Percentiles rank a stretch among this genome's conserved stretches.
phyloP scores from a whole-genome alignment of 2,329 filamentous ascomycete genomes.

The Colletotrichum sp. region DNA sequence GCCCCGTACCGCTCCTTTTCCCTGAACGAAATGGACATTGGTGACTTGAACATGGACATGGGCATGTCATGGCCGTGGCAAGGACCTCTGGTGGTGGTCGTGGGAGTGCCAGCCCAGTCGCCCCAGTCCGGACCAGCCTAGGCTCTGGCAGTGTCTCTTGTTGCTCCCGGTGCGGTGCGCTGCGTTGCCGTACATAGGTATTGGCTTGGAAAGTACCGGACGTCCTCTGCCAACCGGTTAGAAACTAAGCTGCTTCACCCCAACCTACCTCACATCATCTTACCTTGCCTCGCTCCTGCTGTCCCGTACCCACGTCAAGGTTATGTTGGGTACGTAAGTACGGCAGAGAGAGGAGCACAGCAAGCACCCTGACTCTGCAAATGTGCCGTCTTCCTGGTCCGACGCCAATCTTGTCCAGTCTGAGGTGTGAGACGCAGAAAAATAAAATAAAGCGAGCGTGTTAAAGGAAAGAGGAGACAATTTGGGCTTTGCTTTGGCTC shows the following conservation, averaged over 20 bases:
- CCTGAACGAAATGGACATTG: conserved; percentile 2
- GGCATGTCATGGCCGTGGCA: not conserved
- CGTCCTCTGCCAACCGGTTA: not conserved
- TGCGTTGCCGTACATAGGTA: not conserved
- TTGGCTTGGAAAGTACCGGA: not conserved
- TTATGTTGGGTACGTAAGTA: not conserved
- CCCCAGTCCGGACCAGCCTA: not conserved
- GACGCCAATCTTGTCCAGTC: not conserved
- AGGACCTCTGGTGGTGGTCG: not conserved
- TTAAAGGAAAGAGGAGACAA: not conserved
- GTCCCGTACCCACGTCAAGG: not conserved
- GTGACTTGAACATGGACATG: not conserved
- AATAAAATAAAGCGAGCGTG: not conserved
- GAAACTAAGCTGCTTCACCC: not conserved
- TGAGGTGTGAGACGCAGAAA: not conserved
- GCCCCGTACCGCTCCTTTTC: not conserved
- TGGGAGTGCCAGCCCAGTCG: not conserved
- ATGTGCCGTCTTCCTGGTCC: not conserved
- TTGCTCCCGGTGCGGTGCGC: not conserved
- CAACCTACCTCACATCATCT: not conserved
- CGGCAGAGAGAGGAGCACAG: not conserved
- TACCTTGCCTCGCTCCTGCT: not conserved
- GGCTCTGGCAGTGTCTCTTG: not conserved
- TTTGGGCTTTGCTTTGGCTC: not conserved
- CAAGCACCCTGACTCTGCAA: not conserved